Evolutionary conservation across 352 stramenopile species (phyloP), one percentile per base, ranked within the genome.

Genomic region (Phytopythium cucurbitacearum): DNA sequence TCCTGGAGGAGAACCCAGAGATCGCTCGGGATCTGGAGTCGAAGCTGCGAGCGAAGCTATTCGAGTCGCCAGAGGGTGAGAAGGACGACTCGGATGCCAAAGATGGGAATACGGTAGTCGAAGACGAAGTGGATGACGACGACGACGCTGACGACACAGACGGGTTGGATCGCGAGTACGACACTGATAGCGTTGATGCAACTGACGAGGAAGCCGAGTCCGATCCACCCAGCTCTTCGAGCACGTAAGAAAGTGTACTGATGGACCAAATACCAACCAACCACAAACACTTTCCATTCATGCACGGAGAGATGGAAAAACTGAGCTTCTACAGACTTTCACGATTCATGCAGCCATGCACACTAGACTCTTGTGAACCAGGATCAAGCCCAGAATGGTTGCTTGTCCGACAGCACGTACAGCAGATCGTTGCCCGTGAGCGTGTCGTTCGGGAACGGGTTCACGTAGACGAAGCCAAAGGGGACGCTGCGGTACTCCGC

Each of bases 401-500:
- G 84, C 51, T 89, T 90, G 53, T 87, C 74, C 13, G 80, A 80
- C 15, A 94, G 68, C 55, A 94, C 80, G 47, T 94, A 94, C 15
- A 94, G 74, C 54, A 92, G 53, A 54, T 94, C 84, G 60, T 94
- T 85, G 13, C 80, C 84, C 10, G 78, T 80, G 41, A 94, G 67
- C 11, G 89, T 56, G 55, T 94, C 84, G 49, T 73, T 69, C 7
- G 84, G 76, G 43, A 88, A 75, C 28, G 84, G 84, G 54, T 91
- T 94, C 60, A 91, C 79, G 49, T 91, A 94, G 21, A 91, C 82
- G 47, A 87, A 94, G 10, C 84, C 84, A 41, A 85, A 94, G 1
- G 84, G 82, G 15, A 92, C 70, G 48, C 71, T 85, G 41, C 83
- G 80, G n/a, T 83, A 63, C 10, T 65, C 69, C 40, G 89, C 80